phyloP scores from a whole-genome alignment of 1,284 basidiomycete species.

The Hymenochaete sp. region DNA sequence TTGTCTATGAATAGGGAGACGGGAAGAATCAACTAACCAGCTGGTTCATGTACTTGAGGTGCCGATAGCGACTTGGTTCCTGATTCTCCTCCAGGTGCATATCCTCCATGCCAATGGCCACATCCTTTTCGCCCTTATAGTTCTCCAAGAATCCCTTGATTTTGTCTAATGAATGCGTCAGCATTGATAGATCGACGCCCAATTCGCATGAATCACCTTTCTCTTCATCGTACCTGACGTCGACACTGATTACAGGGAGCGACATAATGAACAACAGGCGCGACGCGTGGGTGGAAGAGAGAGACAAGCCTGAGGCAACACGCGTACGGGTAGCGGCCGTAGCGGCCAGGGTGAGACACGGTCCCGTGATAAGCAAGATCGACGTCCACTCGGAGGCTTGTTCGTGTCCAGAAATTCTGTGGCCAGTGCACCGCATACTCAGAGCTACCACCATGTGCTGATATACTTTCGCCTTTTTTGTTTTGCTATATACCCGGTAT shows the following conservation, averaged over 20 bases:
- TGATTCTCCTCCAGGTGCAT: conserved; percentile 57
- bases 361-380: neutral
- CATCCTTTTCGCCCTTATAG: conserved; percentile 59
- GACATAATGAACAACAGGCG: conserved; percentile 28
- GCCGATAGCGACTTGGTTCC: conserved; percentile 35
- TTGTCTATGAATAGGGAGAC: conserved; percentile 21
- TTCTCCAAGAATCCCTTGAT: conserved; percentile 63
- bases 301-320: neutral
- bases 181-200: conserved; percentile 8
- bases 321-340: neutral
- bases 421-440: too few relatives aligned
- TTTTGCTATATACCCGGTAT: too few relatives aligned
- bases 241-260: conserved; percentile 41
- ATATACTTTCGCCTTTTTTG: too few relatives aligned
- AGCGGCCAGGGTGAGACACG: neutral
- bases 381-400: too few relatives aligned
- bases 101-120: conserved; percentile 60
- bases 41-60: conserved; percentile 84
- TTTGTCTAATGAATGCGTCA: conserved; percentile 37
- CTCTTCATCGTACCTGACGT: conserved; percentile 42
- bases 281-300: neutral
- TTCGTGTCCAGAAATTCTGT: too few relatives aligned
- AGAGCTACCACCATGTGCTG: too few relatives aligned
- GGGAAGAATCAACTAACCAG: conserved; percentile 48
- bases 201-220: conserved; percentile 25